Evolutionary conservation across 371 early-diverging fungal species (phyloP).

Genomic region (Umbelopsis sp.): DNA sequence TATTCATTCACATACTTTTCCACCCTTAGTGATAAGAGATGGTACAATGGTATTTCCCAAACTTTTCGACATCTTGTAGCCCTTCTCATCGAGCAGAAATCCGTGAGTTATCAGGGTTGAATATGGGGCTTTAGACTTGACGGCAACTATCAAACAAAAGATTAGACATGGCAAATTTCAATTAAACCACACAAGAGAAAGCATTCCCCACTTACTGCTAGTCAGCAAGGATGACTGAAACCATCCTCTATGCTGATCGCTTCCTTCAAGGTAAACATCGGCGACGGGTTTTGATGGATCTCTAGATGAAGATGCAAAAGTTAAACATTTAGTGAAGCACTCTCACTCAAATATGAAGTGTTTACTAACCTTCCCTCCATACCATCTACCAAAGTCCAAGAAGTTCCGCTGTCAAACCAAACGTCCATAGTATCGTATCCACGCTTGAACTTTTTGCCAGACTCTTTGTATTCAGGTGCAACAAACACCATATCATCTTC

Average conservation of each 20-base stretch:
- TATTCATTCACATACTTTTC: slow-evolving; percentile 46
- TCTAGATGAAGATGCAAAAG: slow-evolving; percentile 16
- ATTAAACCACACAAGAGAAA: background rate
- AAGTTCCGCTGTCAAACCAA: slow-evolving; percentile 94
- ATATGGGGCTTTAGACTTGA: slow-evolving; percentile 81
- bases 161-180: background rate
- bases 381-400: slow-evolving; percentile 75
- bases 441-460: slow-evolving; percentile 56
- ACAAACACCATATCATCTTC: slow-evolving; percentile 70
- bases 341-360: slow-evolving; percentile 19
- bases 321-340: background rate
- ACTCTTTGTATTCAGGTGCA: slow-evolving; percentile 64
- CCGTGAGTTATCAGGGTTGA: slow-evolving; percentile 90
- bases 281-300: slow-evolving; percentile 57
- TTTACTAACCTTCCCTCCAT: slow-evolving; percentile 6
- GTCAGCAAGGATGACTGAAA: slow-evolving; percentile 95
- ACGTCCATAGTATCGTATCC: slow-evolving; percentile 93
- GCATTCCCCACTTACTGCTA: slow-evolving; percentile 46
- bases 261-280: slow-evolving; percentile 92
- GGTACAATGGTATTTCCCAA: slow-evolving; percentile 91
- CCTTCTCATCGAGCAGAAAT: slow-evolving; percentile 88
- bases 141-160: slow-evolving; percentile 54
- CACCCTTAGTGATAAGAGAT: slow-evolving; percentile 68
- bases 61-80: slow-evolving; percentile 95
- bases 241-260: slow-evolving; percentile 98